Conservation (phyloP, 2,329 filamentous ascomycete species). For the Cytospora paraplurivora region DNA sequence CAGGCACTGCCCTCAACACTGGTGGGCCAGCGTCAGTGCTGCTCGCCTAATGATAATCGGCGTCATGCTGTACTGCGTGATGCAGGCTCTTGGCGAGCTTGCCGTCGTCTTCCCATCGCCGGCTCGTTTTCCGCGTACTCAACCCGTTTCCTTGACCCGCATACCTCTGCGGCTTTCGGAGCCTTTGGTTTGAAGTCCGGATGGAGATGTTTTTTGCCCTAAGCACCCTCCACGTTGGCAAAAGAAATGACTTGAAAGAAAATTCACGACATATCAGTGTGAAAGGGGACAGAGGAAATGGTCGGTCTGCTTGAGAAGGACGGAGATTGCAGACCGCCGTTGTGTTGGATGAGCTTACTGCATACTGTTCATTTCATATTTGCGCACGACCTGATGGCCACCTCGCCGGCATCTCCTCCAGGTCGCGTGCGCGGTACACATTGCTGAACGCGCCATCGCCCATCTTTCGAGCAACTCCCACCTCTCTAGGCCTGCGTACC, state of each 20-base stretch:
- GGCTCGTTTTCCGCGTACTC: conserved; percentile 93
- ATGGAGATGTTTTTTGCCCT: conserved; percentile 92
- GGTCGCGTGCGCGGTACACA: conserved; percentile 86
- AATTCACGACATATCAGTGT: conserved; percentile 34
- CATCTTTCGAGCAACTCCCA: conserved; percentile 96
- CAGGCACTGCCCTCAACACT: conserved; percentile 67
- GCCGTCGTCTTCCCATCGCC: conserved; percentile 85
- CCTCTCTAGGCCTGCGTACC: conserved; percentile 80
- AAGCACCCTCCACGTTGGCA: conserved; percentile 59
- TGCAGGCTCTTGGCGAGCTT: conserved; percentile 89
- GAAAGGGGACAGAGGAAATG: conserved; percentile 34
- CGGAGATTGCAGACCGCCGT: conserved; percentile 15
- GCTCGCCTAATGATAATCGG: conserved; percentile 80
- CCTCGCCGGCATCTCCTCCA: conserved; percentile 70
- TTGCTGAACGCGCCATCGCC: conserved; percentile 99
- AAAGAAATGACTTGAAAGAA: conserved; percentile 37
- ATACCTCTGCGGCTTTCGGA: conserved; percentile 97
- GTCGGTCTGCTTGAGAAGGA: conserved; percentile 22
- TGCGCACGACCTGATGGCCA: conserved; percentile 97
- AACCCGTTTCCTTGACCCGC: conserved; percentile 86
- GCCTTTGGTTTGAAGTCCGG: conserved; percentile 88
- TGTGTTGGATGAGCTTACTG: conserved; percentile 69
- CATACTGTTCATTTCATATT: conserved; percentile 98
- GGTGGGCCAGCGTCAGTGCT: conserved; percentile 80
- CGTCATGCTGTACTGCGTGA: conserved; percentile 86